Evolutionary conservation across 2,329 filamentous ascomycete genomes (phyloP).

Genomic region (Aplosporella prunicola): DNA sequence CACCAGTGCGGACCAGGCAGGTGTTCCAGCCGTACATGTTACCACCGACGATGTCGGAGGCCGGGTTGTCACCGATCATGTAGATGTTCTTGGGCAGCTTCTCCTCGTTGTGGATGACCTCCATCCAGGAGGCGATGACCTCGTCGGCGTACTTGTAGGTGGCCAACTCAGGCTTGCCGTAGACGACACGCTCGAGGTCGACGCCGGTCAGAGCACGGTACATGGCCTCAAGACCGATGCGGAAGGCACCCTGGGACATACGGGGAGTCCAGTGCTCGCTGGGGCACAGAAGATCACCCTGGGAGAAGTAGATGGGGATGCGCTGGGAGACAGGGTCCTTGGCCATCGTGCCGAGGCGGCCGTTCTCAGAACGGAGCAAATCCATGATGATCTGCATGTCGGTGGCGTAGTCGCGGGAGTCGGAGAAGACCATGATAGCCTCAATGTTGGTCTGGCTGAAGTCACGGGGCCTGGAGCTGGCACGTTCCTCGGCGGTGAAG

Average conservation of each 20-base stretch:
- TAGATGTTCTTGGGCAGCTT: conserved; percentile 59
- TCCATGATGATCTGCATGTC: conserved; percentile 72
- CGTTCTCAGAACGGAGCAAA: conserved; percentile 58
- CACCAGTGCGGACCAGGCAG: conserved; percentile 66
- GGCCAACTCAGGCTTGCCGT: conserved; percentile 64
- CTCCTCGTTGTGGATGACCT: conserved; percentile 63
- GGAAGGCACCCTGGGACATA: conserved; percentile 67
- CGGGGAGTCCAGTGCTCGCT: conserved; percentile 51
- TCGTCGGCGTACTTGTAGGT: conserved; percentile 75
- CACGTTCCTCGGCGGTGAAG: conserved; percentile 59
- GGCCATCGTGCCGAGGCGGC: conserved; percentile 54
- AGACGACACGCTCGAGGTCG: conserved; percentile 65
- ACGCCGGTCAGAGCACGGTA: conserved; percentile 61
- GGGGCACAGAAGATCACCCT: conserved; percentile 56
- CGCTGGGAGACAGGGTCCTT: conserved; percentile 56
- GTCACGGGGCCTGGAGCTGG: conserved; percentile 58
- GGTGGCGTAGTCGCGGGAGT: conserved; percentile 64
- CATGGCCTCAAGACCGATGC: conserved; percentile 63
- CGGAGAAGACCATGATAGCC: conserved; percentile 65
- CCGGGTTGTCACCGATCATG: conserved; percentile 69
- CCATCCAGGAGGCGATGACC: conserved; percentile 65
- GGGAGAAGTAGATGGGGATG: conserved; percentile 66
- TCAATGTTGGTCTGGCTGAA: conserved; percentile 64
- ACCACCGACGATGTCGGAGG: conserved; percentile 63
- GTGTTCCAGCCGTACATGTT: conserved; percentile 81